phyloP scores from a whole-genome alignment of 2,329 filamentous ascomycete species.

The Coleophoma cylindrospora region DNA sequence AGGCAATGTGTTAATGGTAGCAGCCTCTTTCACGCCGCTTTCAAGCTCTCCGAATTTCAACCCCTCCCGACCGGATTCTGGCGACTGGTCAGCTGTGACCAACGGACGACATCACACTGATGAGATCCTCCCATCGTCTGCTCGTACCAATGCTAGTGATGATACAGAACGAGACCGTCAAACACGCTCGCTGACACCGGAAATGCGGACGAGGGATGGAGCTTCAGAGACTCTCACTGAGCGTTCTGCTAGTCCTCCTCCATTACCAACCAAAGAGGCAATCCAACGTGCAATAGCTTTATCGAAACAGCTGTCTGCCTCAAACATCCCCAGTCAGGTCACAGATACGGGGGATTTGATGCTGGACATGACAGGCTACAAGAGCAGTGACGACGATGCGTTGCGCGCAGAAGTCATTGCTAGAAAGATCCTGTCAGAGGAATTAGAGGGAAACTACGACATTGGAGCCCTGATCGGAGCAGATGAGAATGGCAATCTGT shows the following conservation, averaged over 20 bases:
- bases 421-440: constrained; percentile 85
- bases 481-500: constrained; percentile 94
- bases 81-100: constrained; percentile 42
- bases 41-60: constrained; percentile 48
- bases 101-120: constrained; percentile 47
- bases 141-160: constrained; percentile 28
- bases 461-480: constrained; percentile 93
- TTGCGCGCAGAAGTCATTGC: constrained; percentile 90
- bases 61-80: constrained; percentile 39
- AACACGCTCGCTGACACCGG: constrained; percentile 33
- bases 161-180: constrained; percentile 28
- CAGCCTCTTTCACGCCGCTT: constrained; percentile 40
- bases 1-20: constrained; percentile 10
- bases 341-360: constrained; percentile 91
- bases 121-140: constrained; percentile 43
- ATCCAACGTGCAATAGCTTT: constrained; percentile 78
- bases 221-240: constrained; percentile 33
- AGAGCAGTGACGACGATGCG: constrained; percentile 88
- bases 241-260: constrained; percentile 73
- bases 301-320: constrained; percentile 80
- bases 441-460: constrained; percentile 91
- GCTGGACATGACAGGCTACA: constrained; percentile 97
- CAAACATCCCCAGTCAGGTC: constrained; percentile 90
- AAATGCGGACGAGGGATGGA: constrained; percentile 18
- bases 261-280: constrained; percentile 67